Base-by-base conservation (phyloP, 768 basidiomycete species). In the Cytidiella melzeri region DNA sequence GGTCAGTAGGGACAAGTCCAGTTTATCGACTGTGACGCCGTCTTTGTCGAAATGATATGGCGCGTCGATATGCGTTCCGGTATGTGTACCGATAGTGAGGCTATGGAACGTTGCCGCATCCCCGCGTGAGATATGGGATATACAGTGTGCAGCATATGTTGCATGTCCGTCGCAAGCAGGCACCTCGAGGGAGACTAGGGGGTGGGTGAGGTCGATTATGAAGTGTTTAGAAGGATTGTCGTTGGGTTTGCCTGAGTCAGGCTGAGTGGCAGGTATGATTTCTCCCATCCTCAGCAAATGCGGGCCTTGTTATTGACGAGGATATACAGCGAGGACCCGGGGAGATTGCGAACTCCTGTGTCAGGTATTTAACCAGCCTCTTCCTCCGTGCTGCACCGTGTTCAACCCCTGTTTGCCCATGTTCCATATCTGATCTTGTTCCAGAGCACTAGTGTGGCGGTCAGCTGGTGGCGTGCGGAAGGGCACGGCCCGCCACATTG, bases 1-100 rank as follows among this genome's bases (percentile, higher is more conserved):
- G 20, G 84, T 63, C 48, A 86, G 73, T 15, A 71, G 66, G 0
- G 67, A 57, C 6, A 86, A 70, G 9, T 77, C 73, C 41, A 88
- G 69, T 44, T 81, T 69, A 54, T 81, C 78, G 41, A 88, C 70
- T 7, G 77, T 76, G 39, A 66, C 65, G 4, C 82, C 84, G 24
- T 74, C 68, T 3, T 66, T 64, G 64, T 83, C 65, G 67, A 87
- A 88, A 58, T 90, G 87, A 43, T 74, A 79, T 0, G 87, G 87
- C 1, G 86, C 83, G 57, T 90, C 87, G 63, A 89, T 72, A 66
- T 90, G 87, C 2, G 87, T 89, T 41, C 87, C 87, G 1, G 82
- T 81, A 59, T 89, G 87, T 1, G 86, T 79, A 3, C 82, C 76
- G 19, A 87, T 57, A 23, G 74, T 67, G 43, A 90, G 64, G 0